Evolutionary conservation across 768 basidiomycete species (phyloP).

Genomic region (Chalciporus pseudorubinellus): DNA sequence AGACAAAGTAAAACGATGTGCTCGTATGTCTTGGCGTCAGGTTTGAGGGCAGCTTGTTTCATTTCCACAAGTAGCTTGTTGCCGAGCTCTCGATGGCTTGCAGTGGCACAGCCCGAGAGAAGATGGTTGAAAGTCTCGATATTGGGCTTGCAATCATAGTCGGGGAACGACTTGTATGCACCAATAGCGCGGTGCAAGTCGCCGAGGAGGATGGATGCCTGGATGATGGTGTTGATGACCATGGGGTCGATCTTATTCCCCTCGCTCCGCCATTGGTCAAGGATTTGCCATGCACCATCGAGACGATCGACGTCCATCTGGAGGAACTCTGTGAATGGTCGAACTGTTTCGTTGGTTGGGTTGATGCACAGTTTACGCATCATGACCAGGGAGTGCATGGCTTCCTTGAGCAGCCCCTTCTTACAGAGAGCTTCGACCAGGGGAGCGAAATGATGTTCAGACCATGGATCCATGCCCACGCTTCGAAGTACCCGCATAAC

Average conservation of each 20-base stretch:
- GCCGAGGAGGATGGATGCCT: slow-evolving; percentile 55
- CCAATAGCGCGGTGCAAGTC: slow-evolving; percentile 78
- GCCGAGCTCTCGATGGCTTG: slow-evolving; percentile 63
- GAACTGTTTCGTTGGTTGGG: slow-evolving; percentile 50
- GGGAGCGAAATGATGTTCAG: slow-evolving; percentile 77
- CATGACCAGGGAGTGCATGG: slow-evolving; percentile 53
- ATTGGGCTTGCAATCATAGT: slow-evolving; percentile 55
- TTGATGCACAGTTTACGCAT: slow-evolving; percentile 56
- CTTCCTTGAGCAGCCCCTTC: slow-evolving; percentile 56
- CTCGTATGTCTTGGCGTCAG: slow-evolving; percentile 62
- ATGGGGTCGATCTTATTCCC: slow-evolving; percentile 52
- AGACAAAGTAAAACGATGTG: slow-evolving; percentile 68
- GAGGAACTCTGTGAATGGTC: slow-evolving; percentile 52
- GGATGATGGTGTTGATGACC: slow-evolving; percentile 65
- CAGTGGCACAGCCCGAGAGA: slow-evolving; percentile 59
- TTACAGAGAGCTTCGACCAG: slow-evolving; percentile 72
- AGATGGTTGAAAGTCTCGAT: slow-evolving; percentile 68
- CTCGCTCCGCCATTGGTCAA: slow-evolving; percentile 58
- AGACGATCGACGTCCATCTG: slow-evolving; percentile 47
- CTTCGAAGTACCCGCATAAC: slow-evolving; percentile 56
- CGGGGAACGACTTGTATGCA: slow-evolving; percentile 62
- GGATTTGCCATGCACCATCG: slow-evolving; percentile 60
- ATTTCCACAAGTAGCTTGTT: slow-evolving; percentile 67
- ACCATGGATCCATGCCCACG: slow-evolving; percentile 44
- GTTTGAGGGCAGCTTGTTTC: slow-evolving; percentile 51